Evolutionary conservation across 768 basidiomycete genomes (phyloP).

Genomic region (Kwoniella botswanensis): DNA sequence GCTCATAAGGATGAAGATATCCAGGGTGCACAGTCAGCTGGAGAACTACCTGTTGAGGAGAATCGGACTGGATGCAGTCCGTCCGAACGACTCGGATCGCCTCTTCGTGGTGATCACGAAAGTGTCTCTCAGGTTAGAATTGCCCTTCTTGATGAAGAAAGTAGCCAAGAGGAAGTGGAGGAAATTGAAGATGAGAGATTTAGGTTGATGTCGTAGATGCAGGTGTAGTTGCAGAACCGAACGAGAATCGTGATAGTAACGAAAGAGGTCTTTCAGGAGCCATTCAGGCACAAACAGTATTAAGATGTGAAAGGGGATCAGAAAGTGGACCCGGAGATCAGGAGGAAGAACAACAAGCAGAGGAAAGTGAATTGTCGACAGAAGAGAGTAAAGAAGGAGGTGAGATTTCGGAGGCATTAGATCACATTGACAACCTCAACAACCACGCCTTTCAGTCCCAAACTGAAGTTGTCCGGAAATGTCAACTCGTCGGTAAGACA

Average conservation of each 20-base stretch:
- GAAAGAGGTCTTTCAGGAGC: too few relatives aligned
- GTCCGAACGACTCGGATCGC: too few relatives aligned
- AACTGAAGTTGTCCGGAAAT: not conserved
- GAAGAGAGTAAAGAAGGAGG: slow-evolving; percentile 1
- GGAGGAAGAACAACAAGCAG: too few relatives aligned
- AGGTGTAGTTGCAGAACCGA: not conserved
- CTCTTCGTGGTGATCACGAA: too few relatives aligned
- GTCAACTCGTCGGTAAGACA: not conserved
- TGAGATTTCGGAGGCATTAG: not conserved
- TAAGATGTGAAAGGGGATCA: too few relatives aligned
- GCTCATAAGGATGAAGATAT: not conserved
- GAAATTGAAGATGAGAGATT: slow-evolving; percentile 4
- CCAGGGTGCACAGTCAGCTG: too few relatives aligned
- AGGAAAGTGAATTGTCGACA: not conserved
- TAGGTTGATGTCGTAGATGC: not conserved
- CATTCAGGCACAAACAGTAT: too few relatives aligned
- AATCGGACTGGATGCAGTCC: too few relatives aligned
- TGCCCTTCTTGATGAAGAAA: not conserved
- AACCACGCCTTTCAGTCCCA: not conserved
- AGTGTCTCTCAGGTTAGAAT: too few relatives aligned
- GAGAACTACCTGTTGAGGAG: too few relatives aligned
- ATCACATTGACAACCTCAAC: too few relatives aligned
- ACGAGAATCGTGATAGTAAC: not conserved
- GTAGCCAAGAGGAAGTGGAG: not conserved
- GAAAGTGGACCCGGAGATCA: too few relatives aligned